Evolutionary conservation across 768 basidiomycete genomes (phyloP).

Genomic region (Lactarius psammicola): DNA sequence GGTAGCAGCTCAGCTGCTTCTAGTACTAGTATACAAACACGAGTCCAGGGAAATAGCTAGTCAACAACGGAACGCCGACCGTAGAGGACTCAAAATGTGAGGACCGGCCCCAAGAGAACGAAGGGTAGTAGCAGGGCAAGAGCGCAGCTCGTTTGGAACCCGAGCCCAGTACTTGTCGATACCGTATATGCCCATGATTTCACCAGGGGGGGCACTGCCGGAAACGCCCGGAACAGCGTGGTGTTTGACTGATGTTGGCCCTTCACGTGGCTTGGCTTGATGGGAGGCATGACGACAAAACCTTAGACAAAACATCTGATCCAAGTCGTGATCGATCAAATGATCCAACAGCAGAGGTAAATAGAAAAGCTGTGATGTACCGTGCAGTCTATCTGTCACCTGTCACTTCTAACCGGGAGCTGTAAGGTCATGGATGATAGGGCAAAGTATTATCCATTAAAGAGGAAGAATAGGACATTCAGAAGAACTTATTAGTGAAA

Average conservation of each 20-base stretch:
- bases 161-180: background rate
- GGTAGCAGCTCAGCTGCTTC: slow-evolving; percentile 20
- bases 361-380: background rate
- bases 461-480: too few relatives aligned
- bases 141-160: background rate
- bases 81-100: slow-evolving; percentile 10
- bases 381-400: too few relatives aligned
- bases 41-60: background rate
- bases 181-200: background rate
- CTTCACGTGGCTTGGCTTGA: slow-evolving; percentile 2
- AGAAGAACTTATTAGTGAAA: too few relatives aligned
- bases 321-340: background rate
- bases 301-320: background rate
- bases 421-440: too few relatives aligned
- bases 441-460: too few relatives aligned
- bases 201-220: background rate
- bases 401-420: too few relatives aligned
- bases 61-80: background rate
- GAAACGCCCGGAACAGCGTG: background rate
- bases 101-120: slow-evolving; percentile 22
- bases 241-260: too few relatives aligned
- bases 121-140: slow-evolving; percentile 14
- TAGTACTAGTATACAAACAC: background rate
- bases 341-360: too few relatives aligned
- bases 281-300: slow-evolving; percentile 19